Percentiles rank a stretch among this genome's conserved stretches.
phyloP scores from a whole-genome alignment of 2,329 filamentous ascomycete species.

The Ceratocystis albifundus region DNA sequence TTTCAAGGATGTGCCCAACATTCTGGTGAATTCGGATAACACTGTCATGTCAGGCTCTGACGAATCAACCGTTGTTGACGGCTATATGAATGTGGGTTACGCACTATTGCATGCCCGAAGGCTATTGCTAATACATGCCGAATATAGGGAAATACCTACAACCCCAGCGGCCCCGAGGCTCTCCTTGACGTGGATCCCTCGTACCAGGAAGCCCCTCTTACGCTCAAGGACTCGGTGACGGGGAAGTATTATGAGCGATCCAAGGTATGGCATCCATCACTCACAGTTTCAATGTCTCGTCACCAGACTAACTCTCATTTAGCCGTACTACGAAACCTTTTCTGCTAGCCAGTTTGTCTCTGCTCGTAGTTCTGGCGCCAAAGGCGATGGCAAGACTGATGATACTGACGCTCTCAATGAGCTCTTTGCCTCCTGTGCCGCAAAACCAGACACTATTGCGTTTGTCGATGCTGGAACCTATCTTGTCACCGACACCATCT shows the following conservation, averaged over 20 bases:
- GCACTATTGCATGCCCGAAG: background rate
- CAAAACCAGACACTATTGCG: conserved; percentile 42
- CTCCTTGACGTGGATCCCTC: conserved; percentile 39
- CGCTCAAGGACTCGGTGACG: conserved; percentile 40
- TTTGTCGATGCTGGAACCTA: conserved; percentile 54
- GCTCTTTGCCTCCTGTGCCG: conserved; percentile 44
- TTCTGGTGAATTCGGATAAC: conserved; percentile 33
- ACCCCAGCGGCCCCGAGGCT: conserved; percentile 33
- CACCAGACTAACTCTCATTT: background rate
- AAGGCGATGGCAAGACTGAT: conserved; percentile 62
- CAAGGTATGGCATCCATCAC: conserved; percentile 33
- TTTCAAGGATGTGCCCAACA: conserved; percentile 30
- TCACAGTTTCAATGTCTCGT: background rate
- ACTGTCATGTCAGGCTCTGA: conserved; percentile 31
- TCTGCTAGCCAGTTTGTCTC: conserved; percentile 52
- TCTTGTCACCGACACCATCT: conserved; percentile 44
- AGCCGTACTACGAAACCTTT: conserved; percentile 57
- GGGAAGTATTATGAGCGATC: conserved; percentile 56
- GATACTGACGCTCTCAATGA: conserved; percentile 60
- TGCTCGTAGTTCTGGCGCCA: conserved; percentile 55
- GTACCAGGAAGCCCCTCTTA: conserved; percentile 38
- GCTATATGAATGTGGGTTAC: conserved; percentile 23
- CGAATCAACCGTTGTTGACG: conserved; percentile 27
- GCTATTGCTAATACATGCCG: background rate
- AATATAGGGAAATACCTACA: conserved; percentile 54